Conservation (phyloP, 2,329 filamentous ascomycete species). For the Grosmannia penicillata region DNA sequence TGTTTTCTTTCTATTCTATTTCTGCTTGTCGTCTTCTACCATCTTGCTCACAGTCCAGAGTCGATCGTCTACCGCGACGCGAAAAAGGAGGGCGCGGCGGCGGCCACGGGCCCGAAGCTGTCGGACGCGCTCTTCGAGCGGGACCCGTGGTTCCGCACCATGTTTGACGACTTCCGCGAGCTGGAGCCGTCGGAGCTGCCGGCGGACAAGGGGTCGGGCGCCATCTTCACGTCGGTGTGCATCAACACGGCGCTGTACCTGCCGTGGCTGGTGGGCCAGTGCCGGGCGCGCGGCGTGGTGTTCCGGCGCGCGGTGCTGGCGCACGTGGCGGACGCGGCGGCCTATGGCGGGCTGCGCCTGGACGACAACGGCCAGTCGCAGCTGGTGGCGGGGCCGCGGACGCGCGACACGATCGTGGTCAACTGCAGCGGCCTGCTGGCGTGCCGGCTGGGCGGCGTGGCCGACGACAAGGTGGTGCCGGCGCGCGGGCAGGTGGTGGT, state of each 20-base stretch:
- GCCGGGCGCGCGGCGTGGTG: constrained; percentile 55
- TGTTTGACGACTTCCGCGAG: constrained; percentile 57
- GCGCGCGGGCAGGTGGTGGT: constrained; percentile 72
- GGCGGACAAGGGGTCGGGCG: constrained; percentile 53
- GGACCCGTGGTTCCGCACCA: constrained; percentile 58
- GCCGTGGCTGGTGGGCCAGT: constrained; percentile 71
- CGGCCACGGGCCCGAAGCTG: constrained; percentile 33
- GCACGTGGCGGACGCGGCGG: constrained; percentile 62
- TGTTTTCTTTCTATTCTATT: too few relatives aligned
- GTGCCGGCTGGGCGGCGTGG: constrained; percentile 63
- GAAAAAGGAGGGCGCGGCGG: constrained; percentile 12
- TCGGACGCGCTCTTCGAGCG: constrained; percentile 46
- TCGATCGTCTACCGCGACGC: constrained; percentile 36
- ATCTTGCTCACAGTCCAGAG: constrained; percentile 23
- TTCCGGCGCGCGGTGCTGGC: constrained; percentile 47
- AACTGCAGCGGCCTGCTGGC: constrained; percentile 77
- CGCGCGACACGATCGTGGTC: constrained; percentile 45
- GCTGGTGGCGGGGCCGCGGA: constrained; percentile 34
- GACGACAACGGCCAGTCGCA: constrained; percentile 2
- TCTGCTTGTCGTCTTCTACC: too few relatives aligned
- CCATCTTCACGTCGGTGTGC: constrained; percentile 69
- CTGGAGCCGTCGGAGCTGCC: constrained; percentile 44
- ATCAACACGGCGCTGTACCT: constrained; percentile 86
- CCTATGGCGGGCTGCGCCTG: constrained; percentile 25
- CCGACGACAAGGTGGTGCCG: constrained; percentile 58